Evolutionary conservation across 2,329 filamentous ascomycete species (phyloP).

Genomic region (Lecanicillium sp.): DNA sequence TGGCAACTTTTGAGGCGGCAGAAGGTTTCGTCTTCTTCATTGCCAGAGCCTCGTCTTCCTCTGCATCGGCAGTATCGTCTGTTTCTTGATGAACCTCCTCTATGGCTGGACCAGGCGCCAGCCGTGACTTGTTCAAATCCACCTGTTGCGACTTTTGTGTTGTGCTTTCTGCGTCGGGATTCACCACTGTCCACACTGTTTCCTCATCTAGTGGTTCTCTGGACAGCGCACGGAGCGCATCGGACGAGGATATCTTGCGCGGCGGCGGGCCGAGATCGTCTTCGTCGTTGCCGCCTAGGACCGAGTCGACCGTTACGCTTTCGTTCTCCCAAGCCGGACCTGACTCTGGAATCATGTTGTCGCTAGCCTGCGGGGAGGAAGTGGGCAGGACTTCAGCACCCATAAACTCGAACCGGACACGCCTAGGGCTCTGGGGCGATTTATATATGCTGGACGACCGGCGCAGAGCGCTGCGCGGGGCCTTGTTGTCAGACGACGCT

Average conservation of each 20-base stretch:
- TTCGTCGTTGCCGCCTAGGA: slow-evolving; percentile 32
- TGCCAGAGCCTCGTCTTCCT: slow-evolving; percentile 22
- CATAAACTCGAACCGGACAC: slow-evolving; percentile 57
- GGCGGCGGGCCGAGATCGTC: slow-evolving; percentile 36
- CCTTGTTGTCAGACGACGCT: slow-evolving; percentile 42
- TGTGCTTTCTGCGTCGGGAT: slow-evolving; percentile 26
- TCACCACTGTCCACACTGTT: slow-evolving; percentile 47
- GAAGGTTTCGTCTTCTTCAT: slow-evolving; percentile 27
- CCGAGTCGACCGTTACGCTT: slow-evolving; percentile 23
- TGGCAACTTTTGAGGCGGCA: slow-evolving; percentile 21
- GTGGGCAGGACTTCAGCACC: slow-evolving; percentile 57
- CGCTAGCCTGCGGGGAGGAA: slow-evolving; percentile 42
- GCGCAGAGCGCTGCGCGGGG: slow-evolving; percentile 51
- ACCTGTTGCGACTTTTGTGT: slow-evolving; percentile 13
- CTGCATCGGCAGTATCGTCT: slow-evolving; percentile 20
- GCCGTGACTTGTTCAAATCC: slow-evolving; percentile 15
- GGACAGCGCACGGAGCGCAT: slow-evolving; percentile 47
- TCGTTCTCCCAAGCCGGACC: slow-evolving; percentile 22
- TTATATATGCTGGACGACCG: slow-evolving; percentile 48
- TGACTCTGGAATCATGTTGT: slow-evolving; percentile 25
- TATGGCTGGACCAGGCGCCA: not conserved
- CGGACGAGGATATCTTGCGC: slow-evolving; percentile 51
- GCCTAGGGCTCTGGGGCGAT: slow-evolving; percentile 48
- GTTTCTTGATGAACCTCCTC: slow-evolving; percentile 15
- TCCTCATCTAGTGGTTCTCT: slow-evolving; percentile 43